These are phyloP conservation scores for Seiridium unicorne DNA, from an alignment of 2,329 filamentous ascomycete genomes.

Conservation along the genomic window DNA sequence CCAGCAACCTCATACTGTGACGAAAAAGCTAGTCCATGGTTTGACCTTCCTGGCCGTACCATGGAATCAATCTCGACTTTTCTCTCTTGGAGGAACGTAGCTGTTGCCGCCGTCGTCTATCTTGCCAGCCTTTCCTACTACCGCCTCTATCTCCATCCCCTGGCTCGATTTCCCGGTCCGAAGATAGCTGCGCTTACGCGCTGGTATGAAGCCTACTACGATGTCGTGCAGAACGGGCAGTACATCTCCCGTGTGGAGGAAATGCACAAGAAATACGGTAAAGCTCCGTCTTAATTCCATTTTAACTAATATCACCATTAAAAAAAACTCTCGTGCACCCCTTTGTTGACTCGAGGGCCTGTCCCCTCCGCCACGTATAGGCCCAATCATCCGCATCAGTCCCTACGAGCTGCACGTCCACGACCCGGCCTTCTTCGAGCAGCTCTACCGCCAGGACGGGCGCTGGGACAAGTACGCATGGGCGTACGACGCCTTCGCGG, in stretches of 20 bases:
- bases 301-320: not conserved
- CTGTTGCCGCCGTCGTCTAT: not conserved
- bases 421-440: not conserved
- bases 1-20: no score
- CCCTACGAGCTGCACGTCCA: slow-evolving; percentile 3
- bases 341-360: not conserved
- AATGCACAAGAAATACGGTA: slow-evolving; percentile 16
- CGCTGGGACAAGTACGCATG: slow-evolving; percentile 11
- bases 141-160: slow-evolving; percentile 6
- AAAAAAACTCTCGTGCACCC: not conserved
- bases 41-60: no score
- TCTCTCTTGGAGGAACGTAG: not conserved
- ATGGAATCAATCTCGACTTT: not conserved
- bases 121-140: not conserved
- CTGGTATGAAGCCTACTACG: slow-evolving; percentile 15
- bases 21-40: no score
- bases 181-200: slow-evolving; percentile 13
- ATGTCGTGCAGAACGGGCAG: slow-evolving; percentile 13
- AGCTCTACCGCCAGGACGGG: slow-evolving; percentile 6
- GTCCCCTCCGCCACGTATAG: not conserved
- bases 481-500: not conserved
- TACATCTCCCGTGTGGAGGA: slow-evolving; percentile 12
- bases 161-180: slow-evolving; percentile 14
- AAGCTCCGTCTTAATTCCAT: not conserved
- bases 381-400: slow-evolving; percentile 4